phyloP scores from a whole-genome alignment of 306 rosid genomes.

The Acacia melanoxylon region DNA sequence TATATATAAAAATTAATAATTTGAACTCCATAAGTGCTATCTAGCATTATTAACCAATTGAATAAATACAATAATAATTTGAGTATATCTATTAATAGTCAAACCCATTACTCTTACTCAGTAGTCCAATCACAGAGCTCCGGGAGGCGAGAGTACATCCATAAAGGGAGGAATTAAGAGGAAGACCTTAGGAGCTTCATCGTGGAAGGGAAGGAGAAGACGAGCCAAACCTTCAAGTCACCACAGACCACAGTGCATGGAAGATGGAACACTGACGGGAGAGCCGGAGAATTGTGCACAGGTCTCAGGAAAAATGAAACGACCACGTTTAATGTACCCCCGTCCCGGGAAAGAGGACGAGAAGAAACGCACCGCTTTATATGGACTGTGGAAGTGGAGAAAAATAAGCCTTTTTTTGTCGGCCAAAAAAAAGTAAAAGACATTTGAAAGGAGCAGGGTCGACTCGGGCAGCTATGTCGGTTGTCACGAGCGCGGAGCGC shows the following conservation, averaged over 20 bases:
- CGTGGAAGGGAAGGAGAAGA: conserved; percentile 10
- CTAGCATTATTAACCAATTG: too few relatives aligned
- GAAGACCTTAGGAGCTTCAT: conserved; percentile 44
- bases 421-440: neutral
- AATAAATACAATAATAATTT: too few relatives aligned
- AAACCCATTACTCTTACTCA: too few relatives aligned
- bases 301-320: neutral
- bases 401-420: neutral
- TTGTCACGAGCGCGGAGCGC: neutral
- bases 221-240: neutral
- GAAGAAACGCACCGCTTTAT: neutral
- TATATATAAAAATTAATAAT: too few relatives aligned
- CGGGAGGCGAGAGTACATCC: too few relatives aligned
- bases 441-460: neutral
- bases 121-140: too few relatives aligned
- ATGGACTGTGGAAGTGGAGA: neutral
- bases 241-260: too few relatives aligned
- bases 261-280: neutral
- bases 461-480: neutral
- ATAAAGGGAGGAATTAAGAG: neutral
- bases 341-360: neutral
- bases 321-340: neutral
- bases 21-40: too few relatives aligned
- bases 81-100: too few relatives aligned
- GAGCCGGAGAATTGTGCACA: too few relatives aligned